Conservation (phyloP, 2,329 filamentous ascomycete species). For the Westerdykella sp. region DNA sequence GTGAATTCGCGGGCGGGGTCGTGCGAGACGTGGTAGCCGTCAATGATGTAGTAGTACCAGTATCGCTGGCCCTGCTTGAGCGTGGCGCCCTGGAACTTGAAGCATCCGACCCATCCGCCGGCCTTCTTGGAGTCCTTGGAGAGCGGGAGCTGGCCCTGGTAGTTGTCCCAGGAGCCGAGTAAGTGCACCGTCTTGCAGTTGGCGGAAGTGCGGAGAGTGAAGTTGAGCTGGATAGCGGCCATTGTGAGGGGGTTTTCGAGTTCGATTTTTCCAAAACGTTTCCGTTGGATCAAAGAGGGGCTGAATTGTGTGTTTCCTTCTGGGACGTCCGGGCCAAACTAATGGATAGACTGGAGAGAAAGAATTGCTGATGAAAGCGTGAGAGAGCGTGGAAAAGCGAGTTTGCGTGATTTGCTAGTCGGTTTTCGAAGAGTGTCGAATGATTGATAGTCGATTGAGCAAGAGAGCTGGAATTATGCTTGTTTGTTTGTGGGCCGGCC, state of each 20-base stretch:
- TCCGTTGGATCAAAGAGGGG: constrained; percentile 12
- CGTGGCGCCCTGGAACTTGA: constrained; percentile 85
- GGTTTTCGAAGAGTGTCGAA: constrained; percentile 11
- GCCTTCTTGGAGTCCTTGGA: constrained; percentile 86
- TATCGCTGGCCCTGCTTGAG: constrained; percentile 86
- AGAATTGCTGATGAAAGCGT: constrained; percentile 34
- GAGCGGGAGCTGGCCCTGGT: constrained; percentile 87
- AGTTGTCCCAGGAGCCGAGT: constrained; percentile 97
- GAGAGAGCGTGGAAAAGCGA: constrained; percentile 27
- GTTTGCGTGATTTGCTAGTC: constrained; percentile 23
- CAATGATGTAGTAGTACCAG: constrained; percentile 99
- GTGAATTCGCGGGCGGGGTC: constrained; percentile 86
- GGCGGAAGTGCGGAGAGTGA: constrained; percentile 90
- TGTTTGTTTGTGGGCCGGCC: constrained; percentile 37
- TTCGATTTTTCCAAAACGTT: constrained; percentile 17
- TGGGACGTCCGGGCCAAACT: constrained; percentile 26
- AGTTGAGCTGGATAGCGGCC: constrained; percentile 89
- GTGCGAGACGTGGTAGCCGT: constrained; percentile 96
- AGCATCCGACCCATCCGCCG: constrained; percentile 91
- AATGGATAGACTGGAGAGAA: constrained; percentile 31
- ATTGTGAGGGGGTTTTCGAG: constrained; percentile 48
- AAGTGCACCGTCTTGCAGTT: constrained; percentile 97
- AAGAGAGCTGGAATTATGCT: constrained; percentile 46
- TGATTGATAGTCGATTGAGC: constrained; percentile 35
- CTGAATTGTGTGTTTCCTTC: constrained; percentile 18